These are phyloP conservation scores for Trichosporon asahii DNA, from an alignment of 1,284 basidiomycete genomes.

Conservation along the genomic window DNA sequence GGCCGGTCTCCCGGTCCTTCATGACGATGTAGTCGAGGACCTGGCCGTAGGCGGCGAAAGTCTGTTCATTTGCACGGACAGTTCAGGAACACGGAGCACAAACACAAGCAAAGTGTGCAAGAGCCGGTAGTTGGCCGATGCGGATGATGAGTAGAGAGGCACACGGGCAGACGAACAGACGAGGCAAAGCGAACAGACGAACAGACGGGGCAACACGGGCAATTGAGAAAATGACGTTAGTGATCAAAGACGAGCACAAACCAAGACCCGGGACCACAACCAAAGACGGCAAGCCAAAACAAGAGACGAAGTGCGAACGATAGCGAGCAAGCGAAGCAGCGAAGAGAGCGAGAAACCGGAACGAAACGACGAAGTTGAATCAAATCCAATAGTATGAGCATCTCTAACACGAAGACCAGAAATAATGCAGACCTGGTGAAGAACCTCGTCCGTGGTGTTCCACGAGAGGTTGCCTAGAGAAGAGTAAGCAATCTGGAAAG, in stretches of 20 bases:
- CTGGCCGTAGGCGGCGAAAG: conserved; percentile 49
- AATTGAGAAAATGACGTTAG: conserved; percentile 3
- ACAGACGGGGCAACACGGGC: neutral
- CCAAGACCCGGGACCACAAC: conserved; percentile 8
- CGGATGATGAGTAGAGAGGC: conserved; percentile 16
- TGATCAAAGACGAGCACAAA: neutral
- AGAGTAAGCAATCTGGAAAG: conserved; percentile 9
- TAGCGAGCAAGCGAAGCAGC: neutral
- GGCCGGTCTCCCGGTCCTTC: conserved; percentile 95
- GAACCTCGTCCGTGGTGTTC: conserved; percentile 88
- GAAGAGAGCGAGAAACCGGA: conserved; percentile 7
- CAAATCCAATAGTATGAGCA: conserved; percentile 57
- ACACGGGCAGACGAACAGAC: conserved; percentile 21
- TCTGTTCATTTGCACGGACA: conserved; percentile 31
- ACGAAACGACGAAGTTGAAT: conserved; percentile 17
- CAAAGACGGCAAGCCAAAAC: conserved; percentile 6
- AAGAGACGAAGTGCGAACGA: conserved; percentile 10
- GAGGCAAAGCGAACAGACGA: conserved; percentile 13
- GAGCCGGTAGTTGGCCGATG: conserved; percentile 12
- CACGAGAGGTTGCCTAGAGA: conserved; percentile 55
- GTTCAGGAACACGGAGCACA: conserved; percentile 13
- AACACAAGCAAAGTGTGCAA: conserved; percentile 14
- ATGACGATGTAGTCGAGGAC: conserved; percentile 74
- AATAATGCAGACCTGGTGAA: conserved; percentile 64
- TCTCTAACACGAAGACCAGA: conserved; percentile 63